phyloP scores from a whole-genome alignment of 164 flowering plant genomes.

The Kalanchoe fedtschenkoi region DNA sequence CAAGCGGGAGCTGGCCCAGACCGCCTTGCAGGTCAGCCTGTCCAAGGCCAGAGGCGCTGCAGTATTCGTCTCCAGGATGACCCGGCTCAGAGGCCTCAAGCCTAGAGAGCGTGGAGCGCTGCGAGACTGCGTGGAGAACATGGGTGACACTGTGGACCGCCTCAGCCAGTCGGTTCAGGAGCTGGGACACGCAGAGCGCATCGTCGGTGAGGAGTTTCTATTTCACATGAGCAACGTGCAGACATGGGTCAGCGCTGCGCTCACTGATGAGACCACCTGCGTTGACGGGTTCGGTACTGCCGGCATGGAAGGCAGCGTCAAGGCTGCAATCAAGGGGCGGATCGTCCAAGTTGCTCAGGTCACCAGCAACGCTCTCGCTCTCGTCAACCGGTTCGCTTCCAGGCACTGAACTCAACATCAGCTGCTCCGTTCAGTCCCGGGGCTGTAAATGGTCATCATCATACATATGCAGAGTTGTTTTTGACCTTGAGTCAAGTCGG shows the following conservation, averaged over 20 bases:
- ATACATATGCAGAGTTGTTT: too few species aligned
- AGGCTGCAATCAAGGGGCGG: constrained; percentile 12
- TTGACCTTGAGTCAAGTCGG: too few species aligned
- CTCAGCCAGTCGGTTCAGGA: constrained; percentile 33
- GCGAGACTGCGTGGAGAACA: constrained; percentile 39
- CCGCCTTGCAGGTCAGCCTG: constrained; percentile 42
- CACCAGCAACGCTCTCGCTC: constrained; percentile 38
- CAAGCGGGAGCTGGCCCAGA: constrained; percentile 23
- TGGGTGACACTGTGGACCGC: constrained; percentile 32
- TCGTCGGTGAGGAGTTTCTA: constrained; percentile 22
- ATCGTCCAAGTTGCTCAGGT: constrained; percentile 22
- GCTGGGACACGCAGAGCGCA: constrained; percentile 22
- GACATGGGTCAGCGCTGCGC: constrained; percentile 61
- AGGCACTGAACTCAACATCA: constrained; percentile 9
- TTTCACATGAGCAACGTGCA: constrained; percentile 64
- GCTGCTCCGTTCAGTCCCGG: too few species aligned
- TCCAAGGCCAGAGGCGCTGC: constrained; percentile 23
- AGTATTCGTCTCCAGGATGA: constrained; percentile 21
- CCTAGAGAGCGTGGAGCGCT: constrained; percentile 27
- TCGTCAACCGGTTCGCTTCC: constrained; percentile 27
- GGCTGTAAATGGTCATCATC: too few species aligned
- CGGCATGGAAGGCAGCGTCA: constrained; percentile 19
- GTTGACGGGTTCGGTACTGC: constrained; percentile 26
- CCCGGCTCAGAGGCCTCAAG: constrained; percentile 21
- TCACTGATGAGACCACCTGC: constrained; percentile 36